Conservation (phyloP, 169 alveolate species). For the Plasmodium vinckei region DNA sequence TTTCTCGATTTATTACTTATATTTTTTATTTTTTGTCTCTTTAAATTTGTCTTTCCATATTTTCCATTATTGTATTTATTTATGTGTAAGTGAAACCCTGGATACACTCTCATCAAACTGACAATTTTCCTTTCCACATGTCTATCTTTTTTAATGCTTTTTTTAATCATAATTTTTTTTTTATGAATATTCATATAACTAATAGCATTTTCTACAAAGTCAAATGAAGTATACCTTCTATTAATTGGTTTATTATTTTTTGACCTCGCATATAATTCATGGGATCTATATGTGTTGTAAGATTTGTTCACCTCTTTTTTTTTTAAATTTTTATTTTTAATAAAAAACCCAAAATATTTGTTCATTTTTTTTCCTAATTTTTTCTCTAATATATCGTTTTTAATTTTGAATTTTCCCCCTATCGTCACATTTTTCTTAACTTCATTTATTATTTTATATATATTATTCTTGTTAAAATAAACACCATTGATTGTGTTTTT, state of each 20-base stretch:
- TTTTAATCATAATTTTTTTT: neutral
- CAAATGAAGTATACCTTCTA: neutral
- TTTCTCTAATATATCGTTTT: conserved; percentile 18
- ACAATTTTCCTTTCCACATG: neutral
- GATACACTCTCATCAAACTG: too few relatives aligned
- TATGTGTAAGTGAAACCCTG: neutral
- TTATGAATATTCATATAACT: neutral
- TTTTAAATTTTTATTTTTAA: neutral
- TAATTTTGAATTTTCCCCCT: conserved; percentile 33
- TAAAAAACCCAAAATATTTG: conserved; percentile 12
- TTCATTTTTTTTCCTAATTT: conserved; percentile 29
- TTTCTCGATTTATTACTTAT: neutral
- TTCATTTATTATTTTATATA: conserved; percentile 58
- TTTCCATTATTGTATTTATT: neutral
- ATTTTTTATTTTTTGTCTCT: neutral
- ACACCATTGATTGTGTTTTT: conserved; percentile 5
- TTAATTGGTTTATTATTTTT: neutral
- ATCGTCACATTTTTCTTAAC: conserved; percentile 32
- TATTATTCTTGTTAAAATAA: conserved; percentile 10
- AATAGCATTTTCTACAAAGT: too few relatives aligned
- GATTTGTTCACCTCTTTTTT: neutral
- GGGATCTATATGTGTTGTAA: neutral
- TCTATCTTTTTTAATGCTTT: neutral
- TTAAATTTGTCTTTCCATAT: neutral
- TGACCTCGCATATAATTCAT: neutral